Evolutionary conservation across 352 stramenopile species (phyloP).

Genomic region (Paralagenidium karlingii): DNA sequence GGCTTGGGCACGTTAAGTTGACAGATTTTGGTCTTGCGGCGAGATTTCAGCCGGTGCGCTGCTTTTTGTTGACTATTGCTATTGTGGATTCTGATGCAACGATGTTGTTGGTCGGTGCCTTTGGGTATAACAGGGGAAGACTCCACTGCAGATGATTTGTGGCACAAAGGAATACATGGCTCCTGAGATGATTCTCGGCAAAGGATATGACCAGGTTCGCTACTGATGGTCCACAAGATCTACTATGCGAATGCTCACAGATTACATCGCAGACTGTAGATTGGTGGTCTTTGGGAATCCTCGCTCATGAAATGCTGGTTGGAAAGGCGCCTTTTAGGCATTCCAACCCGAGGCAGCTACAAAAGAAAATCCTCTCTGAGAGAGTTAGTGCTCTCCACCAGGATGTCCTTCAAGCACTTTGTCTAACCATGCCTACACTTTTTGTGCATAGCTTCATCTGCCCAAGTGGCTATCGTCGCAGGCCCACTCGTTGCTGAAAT

Average conservation of each 20-base stretch:
- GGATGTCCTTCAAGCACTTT: background rate
- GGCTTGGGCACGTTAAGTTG: constrained; percentile 53
- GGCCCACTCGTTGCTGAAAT: constrained; percentile 91
- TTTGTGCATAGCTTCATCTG: constrained; percentile 35
- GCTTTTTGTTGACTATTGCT: too few relatives aligned
- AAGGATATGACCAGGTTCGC: constrained; percentile 41
- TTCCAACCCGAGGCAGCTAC: constrained; percentile 4
- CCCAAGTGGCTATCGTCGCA: constrained; percentile 73
- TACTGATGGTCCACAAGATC: too few relatives aligned
- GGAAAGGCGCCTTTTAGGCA: constrained; percentile 3
- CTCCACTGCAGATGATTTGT: constrained; percentile 67
- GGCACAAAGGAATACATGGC: constrained; percentile 83
- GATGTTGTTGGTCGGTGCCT: too few relatives aligned
- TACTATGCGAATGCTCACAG: too few relatives aligned
- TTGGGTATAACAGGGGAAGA: too few relatives aligned
- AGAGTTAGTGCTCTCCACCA: too few relatives aligned
- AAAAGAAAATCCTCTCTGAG: constrained; percentile 8
- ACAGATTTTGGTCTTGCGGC: constrained; percentile 74
- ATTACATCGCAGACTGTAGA: too few relatives aligned
- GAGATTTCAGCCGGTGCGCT: constrained; percentile 31
- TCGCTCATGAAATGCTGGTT: constrained; percentile 5
- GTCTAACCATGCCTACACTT: background rate
- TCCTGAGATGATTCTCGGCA: constrained; percentile 71
- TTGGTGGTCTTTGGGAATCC: constrained; percentile 2
- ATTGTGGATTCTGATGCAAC: constrained; percentile 36